Conservation (phyloP, 495 filamentous ascomycete genomes). For the Neurospora sp. region DNA sequence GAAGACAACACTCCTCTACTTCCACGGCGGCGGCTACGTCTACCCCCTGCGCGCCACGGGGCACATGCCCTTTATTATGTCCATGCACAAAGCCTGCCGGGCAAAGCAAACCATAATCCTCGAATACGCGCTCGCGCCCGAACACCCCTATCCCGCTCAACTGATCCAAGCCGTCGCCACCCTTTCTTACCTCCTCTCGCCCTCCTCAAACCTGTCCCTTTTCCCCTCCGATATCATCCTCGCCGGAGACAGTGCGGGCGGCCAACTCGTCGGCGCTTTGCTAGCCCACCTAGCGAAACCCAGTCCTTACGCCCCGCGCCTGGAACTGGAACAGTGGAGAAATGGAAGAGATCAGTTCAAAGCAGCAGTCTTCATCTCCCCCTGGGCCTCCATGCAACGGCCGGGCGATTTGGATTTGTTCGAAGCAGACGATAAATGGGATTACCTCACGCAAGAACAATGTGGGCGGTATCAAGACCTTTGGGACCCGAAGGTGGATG, state of each 20-base stretch:
- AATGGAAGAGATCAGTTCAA: neutral
- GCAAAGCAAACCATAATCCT: constrained; percentile 2
- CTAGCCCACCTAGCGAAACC: constrained; percentile 6
- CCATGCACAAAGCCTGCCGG: neutral
- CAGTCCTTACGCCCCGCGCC: neutral
- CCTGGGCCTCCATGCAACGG: constrained; percentile 1
- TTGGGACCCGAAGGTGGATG: constrained; percentile 1
- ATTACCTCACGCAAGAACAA: constrained; percentile 7
- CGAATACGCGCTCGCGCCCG: constrained; percentile 12
- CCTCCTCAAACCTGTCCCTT: neutral
- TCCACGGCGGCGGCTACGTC: constrained; percentile 16
- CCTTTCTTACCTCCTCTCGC: neutral
- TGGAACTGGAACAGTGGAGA: neutral
- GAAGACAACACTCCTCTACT: constrained; percentile 3
- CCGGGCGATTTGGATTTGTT: neutral
- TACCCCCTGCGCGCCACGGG: constrained; percentile 7
- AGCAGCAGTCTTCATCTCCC: constrained; percentile 8
- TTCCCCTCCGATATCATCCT: constrained; percentile 3
- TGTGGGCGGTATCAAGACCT: constrained; percentile 1
- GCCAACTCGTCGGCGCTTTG: constrained; percentile 7
- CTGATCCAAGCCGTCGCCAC: constrained; percentile 7
- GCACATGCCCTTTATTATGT: constrained; percentile 11
- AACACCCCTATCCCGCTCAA: constrained; percentile 9
- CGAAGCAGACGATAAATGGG: neutral
- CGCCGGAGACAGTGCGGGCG: constrained; percentile 9